These are phyloP conservation scores for Choiromyces venosus DNA, from an alignment of 495 filamentous ascomycete species.

Conservation along the genomic window DNA sequence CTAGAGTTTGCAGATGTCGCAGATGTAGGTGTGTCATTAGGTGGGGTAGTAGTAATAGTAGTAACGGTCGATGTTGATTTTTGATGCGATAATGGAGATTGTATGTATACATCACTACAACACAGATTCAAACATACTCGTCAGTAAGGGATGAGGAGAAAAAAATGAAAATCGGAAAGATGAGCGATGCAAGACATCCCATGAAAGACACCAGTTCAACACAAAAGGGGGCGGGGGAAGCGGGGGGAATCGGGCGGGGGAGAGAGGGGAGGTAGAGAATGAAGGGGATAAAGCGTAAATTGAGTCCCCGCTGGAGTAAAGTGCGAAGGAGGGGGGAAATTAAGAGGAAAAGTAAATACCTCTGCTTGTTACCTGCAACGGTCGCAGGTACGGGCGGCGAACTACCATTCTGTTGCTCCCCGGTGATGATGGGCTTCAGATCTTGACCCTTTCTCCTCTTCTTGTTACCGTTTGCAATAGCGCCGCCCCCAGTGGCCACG, in stretches of 20 bases:
- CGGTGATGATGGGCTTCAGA: slow-evolving; percentile 85
- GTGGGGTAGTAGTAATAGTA: slow-evolving; percentile 4
- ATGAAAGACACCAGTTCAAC: slow-evolving; percentile 7
- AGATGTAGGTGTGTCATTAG: slow-evolving; percentile 26
- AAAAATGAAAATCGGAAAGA: slow-evolving; percentile 22
- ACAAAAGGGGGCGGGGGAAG: slow-evolving; percentile 30
- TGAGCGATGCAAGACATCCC: slow-evolving; percentile 32
- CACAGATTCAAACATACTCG: slow-evolving; percentile 17
- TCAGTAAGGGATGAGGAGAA: slow-evolving; percentile 34
- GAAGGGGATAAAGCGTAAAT: not conserved
- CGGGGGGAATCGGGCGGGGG: slow-evolving; percentile 28
- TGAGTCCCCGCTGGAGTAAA: not conserved
- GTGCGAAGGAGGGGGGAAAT: slow-evolving; percentile 5
- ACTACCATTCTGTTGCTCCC: slow-evolving; percentile 53
- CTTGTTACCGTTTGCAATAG: slow-evolving; percentile 61
- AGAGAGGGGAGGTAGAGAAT: slow-evolving; percentile 17
- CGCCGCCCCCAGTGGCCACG: slow-evolving; percentile 36
- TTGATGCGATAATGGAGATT: slow-evolving; percentile 32
- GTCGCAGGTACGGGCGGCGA: slow-evolving; percentile 28
- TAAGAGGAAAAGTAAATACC: slow-evolving; percentile 31
- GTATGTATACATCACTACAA: slow-evolving; percentile 32
- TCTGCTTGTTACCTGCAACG: slow-evolving; percentile 45
- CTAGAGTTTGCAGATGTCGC: slow-evolving; percentile 38
- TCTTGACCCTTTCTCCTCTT: slow-evolving; percentile 83
- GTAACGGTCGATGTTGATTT: slow-evolving; percentile 15